These are phyloP conservation scores for Periconia sp. DNA, from an alignment of 2,329 filamentous ascomycete species.

Conservation along the genomic window DNA sequence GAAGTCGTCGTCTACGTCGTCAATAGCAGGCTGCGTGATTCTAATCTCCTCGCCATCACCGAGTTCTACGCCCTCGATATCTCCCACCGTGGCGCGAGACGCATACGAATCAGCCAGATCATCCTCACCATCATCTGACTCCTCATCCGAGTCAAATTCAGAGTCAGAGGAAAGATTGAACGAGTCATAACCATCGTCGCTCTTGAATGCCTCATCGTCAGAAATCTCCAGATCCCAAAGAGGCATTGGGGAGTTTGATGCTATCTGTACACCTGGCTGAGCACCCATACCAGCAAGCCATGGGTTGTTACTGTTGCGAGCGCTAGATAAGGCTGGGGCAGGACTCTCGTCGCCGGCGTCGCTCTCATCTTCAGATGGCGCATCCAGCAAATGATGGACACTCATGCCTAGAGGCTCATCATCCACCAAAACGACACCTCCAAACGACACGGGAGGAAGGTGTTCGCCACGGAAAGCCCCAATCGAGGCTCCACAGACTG, in stretches of 20 bases:
- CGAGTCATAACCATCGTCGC: constrained; percentile 37
- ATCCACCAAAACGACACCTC: constrained; percentile 83
- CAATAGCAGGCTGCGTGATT: constrained; percentile 88
- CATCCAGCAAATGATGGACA: constrained; percentile 92
- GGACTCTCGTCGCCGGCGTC: constrained; percentile 43
- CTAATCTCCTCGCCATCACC: constrained; percentile 76
- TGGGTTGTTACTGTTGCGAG: constrained; percentile 30
- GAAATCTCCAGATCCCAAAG: constrained; percentile 54
- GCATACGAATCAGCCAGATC: constrained; percentile 28
- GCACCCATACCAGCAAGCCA: constrained; percentile 42
- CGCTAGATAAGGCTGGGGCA: constrained; percentile 47
- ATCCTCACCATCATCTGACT: constrained; percentile 29
- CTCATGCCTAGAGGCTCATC: constrained; percentile 89
- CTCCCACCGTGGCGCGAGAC: constrained; percentile 52
- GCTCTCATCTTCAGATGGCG: constrained; percentile 56
- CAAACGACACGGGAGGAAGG: constrained; percentile 86
- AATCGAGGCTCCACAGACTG: constrained; percentile 86
- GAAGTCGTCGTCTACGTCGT: constrained; percentile 81
- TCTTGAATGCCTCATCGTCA: constrained; percentile 55
- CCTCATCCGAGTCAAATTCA: constrained; percentile 48
- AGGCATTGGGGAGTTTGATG: constrained; percentile 25
- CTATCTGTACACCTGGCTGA: constrained; percentile 36
- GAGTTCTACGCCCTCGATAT: constrained; percentile 75
- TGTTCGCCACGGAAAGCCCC: constrained; percentile 87
- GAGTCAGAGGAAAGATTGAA: constrained; percentile 62